Percentiles rank a stretch among this genome's conserved stretches.
Evolutionary conservation across 352 stramenopile species (phyloP).

Genomic region (Phytophthora macrochlamydospora): DNA sequence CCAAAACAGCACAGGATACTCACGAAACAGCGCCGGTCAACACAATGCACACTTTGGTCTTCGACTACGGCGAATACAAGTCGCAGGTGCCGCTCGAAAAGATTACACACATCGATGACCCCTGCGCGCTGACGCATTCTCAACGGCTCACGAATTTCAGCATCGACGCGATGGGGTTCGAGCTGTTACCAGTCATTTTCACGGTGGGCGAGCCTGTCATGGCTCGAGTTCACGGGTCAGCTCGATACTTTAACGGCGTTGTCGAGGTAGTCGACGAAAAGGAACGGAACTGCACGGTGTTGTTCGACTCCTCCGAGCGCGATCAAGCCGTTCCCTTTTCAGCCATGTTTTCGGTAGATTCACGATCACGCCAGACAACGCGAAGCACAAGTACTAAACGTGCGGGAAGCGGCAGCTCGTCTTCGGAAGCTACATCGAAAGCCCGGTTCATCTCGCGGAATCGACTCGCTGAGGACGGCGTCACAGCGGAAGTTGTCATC

Average conservation of each 20-base stretch:
- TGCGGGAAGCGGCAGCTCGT: slow-evolving; percentile 46
- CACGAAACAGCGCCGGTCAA: slow-evolving; percentile 3
- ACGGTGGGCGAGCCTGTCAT: slow-evolving; percentile 64
- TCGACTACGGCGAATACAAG: slow-evolving; percentile 76
- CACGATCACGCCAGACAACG: slow-evolving; percentile 45
- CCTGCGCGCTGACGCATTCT: slow-evolving; percentile 53
- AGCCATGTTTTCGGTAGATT: slow-evolving; percentile 71
- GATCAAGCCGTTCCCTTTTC: slow-evolving; percentile 69
- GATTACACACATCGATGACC: slow-evolving; percentile 58
- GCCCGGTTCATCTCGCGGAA: slow-evolving; percentile 15
- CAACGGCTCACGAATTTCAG: slow-evolving; percentile 80
- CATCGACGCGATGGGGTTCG: slow-evolving; percentile 79
- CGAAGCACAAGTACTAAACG: slow-evolving; percentile 42
- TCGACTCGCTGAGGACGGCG: slow-evolving; percentile 15
- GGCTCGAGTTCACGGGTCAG: slow-evolving; percentile 56
- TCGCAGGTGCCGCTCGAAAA: slow-evolving; percentile 53
- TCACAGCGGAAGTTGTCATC: slow-evolving; percentile 5
- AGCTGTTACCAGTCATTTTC: slow-evolving; percentile 61
- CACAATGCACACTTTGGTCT: slow-evolving; percentile 59
- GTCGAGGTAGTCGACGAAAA: slow-evolving; percentile 64
- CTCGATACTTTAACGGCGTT: slow-evolving; percentile 63
- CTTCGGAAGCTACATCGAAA: slow-evolving; percentile 32
- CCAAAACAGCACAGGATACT: slow-evolving; percentile 30
- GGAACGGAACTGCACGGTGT: slow-evolving; percentile 61
- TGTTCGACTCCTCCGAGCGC: slow-evolving; percentile 73